Evolutionary conservation across 345 rosid genomes (phyloP).

Genomic region (Trapa bicornis): DNA sequence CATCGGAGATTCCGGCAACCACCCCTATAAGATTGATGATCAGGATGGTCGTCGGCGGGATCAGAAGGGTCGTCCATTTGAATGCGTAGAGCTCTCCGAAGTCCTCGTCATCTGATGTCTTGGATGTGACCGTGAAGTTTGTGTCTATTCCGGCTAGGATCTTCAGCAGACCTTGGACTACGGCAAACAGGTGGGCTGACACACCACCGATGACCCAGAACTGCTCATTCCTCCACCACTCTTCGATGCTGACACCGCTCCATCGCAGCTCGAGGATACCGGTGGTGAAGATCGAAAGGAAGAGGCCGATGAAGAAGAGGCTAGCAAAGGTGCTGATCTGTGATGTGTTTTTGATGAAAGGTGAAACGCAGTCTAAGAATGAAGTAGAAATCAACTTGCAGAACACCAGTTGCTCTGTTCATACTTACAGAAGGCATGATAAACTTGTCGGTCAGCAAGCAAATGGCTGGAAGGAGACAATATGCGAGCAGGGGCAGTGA

Average conservation of each 20-base stretch:
- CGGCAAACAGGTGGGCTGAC: slow-evolving; percentile 91
- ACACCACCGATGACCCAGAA: slow-evolving; percentile 97
- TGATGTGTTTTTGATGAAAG: not conserved
- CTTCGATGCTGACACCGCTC: slow-evolving; percentile 98
- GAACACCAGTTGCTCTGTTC: no score
- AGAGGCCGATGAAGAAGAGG: slow-evolving; percentile 77
- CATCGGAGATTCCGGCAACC: slow-evolving; percentile 90
- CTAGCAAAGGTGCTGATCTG: slow-evolving; percentile 96
- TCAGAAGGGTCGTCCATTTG: slow-evolving; percentile 89
- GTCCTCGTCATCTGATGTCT: slow-evolving; percentile 38
- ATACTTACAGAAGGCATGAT: slow-evolving; percentile 82
- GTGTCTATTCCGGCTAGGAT: slow-evolving; percentile 87
- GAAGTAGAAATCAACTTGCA: no score
- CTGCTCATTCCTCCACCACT: slow-evolving; percentile 18
- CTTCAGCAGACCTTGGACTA: slow-evolving; percentile 76
- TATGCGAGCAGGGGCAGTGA: slow-evolving; percentile 86
- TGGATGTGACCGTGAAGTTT: slow-evolving; percentile 72
- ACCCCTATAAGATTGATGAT: slow-evolving; percentile 87
- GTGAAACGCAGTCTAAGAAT: no score
- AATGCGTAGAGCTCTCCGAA: slow-evolving; percentile 79
- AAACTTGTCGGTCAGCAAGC: slow-evolving; percentile 90
- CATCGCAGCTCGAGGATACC: slow-evolving; percentile 85
- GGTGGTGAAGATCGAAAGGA: slow-evolving; percentile 66
- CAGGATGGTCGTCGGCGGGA: slow-evolving; percentile 91
- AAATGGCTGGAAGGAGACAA: slow-evolving; percentile 80